A percentile compares a stretch with the other conserved stretches of the same genome.
phyloP scores from a whole-genome alignment of 2,329 filamentous ascomycete genomes.

The Colletotrichum sublineola region DNA sequence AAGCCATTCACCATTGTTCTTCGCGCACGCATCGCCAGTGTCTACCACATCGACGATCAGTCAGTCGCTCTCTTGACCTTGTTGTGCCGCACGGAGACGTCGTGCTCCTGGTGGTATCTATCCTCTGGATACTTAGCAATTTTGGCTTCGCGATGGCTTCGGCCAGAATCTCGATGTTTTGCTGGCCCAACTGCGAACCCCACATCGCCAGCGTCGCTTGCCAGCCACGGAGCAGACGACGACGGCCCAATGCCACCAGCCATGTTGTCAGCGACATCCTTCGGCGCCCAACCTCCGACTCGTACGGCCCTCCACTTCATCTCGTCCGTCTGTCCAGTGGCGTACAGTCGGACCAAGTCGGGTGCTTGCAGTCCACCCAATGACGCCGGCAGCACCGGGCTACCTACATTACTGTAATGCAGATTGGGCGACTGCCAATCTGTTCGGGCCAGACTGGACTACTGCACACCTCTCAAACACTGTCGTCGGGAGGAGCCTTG shows the following conservation, averaged over 20 bases:
- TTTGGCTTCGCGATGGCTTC: slow-evolving; percentile 36
- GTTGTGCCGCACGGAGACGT: not conserved
- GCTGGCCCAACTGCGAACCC: not conserved
- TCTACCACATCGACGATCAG: slow-evolving; percentile 1
- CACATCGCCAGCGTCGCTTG: slow-evolving; percentile 1
- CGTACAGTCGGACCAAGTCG: slow-evolving; percentile 36
- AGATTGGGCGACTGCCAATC: slow-evolving; percentile 3
- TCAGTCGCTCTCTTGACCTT: not conserved
- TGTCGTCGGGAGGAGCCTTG: slow-evolving; percentile 40
- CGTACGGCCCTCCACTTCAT: slow-evolving; percentile 8
- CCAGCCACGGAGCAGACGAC: not conserved
- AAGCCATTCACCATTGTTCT: slow-evolving; percentile 15
- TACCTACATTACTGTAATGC: slow-evolving; percentile 1
- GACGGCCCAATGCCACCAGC: slow-evolving; percentile 23
- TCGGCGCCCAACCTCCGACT: slow-evolving; percentile 33
- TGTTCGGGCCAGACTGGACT: slow-evolving; percentile 31
- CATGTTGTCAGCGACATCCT: slow-evolving; percentile 19
- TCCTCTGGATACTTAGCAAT: slow-evolving; percentile 7
- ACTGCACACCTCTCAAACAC: slow-evolving; percentile 36
- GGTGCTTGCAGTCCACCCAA: slow-evolving; percentile 33
- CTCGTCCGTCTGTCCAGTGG: not conserved
- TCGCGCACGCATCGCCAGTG: not conserved
- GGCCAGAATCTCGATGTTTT: slow-evolving; percentile 8
- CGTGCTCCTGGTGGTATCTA: slow-evolving; percentile 5
- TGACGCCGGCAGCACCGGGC: slow-evolving; percentile 11